Evolutionary conservation across 192 early-diverging fungal genomes (phyloP), one percentile per base, ranked within the genome.

Genomic region (Backusella tarrabulga): DNA sequence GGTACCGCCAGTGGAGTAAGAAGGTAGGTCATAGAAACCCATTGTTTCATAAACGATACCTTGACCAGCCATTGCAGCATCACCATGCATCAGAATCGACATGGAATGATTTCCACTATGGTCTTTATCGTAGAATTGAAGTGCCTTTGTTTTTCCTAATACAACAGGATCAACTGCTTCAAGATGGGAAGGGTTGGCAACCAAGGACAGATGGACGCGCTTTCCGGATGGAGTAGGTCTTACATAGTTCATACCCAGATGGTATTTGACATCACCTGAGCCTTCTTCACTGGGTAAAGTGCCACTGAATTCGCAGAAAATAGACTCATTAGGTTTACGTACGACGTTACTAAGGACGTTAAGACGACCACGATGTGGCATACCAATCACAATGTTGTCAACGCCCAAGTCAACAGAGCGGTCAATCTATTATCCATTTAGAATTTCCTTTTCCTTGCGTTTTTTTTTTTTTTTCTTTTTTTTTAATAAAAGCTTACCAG

Each of bases 121-220:
- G 84, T 98, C 97, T 87, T 93, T 91, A 82, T 90, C 92, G 85
- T 96, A 98, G 85, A 94, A 94, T 86, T 98, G 97, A 81, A 94
- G 89, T 40, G 94, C 97, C 75, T 96, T 93, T 42, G 96, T 96
- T 88, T 99, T 99, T 76, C 97, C 97, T 74, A 96, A 89, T n/a
- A 99, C 97, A 15, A 99, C 96, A n/a, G 96, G 96, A 82, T 99
- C 93, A 5, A 95, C 97, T 36, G 97, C 95, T 85, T 99, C 97
- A 84, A 99, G 88, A 82, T 99, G 97, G 44, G 97, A 99, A 52
- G 97, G 97, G 88, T 99, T 99, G 54, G 97, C 97, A 69, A 95
- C 96, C 75, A 99, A 89, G 56, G 96, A 97, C 72, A 99, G 89
- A 86, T 98, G 94, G 75, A 99, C 97, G 79, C 93, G 96, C 83